Conservation (phyloP, 2,329 filamentous ascomycete genomes). For the Pestalotiopsis sp. region DNA sequence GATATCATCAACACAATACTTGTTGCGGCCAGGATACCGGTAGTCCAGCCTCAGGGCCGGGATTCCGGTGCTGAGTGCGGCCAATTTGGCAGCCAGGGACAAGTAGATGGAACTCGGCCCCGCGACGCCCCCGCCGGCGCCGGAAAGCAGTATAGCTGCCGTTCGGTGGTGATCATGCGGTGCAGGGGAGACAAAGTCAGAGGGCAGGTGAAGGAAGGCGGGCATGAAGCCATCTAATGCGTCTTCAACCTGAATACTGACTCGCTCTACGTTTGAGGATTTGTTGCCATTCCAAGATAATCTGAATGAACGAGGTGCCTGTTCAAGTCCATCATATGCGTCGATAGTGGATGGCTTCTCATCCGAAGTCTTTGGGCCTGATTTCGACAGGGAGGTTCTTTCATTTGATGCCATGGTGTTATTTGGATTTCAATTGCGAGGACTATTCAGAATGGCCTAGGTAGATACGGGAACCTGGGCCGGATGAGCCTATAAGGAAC, state of each 20-base stretch:
- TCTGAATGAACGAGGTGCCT: neutral
- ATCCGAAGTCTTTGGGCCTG: neutral
- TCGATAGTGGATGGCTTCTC: neutral
- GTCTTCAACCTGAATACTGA: neutral
- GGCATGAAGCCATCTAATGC: conserved; percentile 22
- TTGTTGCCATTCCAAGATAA: neutral
- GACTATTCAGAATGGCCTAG: neutral
- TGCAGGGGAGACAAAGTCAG: conserved; percentile 33
- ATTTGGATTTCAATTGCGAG: neutral
- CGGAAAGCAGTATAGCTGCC: conserved; percentile 1
- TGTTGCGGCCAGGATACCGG: conserved; percentile 21
- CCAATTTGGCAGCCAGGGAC: conserved; percentile 41
- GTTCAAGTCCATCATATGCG: neutral
- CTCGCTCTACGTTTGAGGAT: neutral
- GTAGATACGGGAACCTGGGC: too few species aligned
- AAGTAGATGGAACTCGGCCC: conserved; percentile 43
- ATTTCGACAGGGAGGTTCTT: neutral
- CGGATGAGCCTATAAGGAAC: too few species aligned
- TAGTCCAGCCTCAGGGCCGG: conserved; percentile 44
- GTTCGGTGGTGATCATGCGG: conserved; percentile 19
- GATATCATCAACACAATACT: conserved; percentile 38
- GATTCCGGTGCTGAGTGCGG: conserved; percentile 33
- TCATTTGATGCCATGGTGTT: neutral
- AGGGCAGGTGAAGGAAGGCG: conserved; percentile 35
- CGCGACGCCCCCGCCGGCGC: conserved; percentile 21